A percentile compares a stretch with the other conserved stretches of the same genome.
Conservation (phyloP, 2,329 filamentous ascomycete genomes). For the Pseudopithomyces chartarum region DNA sequence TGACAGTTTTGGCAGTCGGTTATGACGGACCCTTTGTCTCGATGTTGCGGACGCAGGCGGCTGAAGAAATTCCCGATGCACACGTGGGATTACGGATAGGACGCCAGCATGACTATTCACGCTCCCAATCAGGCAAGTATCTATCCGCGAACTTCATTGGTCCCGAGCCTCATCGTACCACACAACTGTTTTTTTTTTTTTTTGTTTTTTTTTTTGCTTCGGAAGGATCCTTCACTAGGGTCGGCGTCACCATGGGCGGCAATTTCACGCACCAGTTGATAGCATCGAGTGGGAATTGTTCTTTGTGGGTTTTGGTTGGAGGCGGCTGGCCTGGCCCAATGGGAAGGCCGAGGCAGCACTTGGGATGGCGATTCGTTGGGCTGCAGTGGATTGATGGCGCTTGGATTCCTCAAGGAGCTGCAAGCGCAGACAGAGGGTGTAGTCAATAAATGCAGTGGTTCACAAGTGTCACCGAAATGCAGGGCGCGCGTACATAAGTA, state of each 20-base stretch:
- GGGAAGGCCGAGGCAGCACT: conserved; percentile 15
- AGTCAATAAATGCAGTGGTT: conserved; percentile 16
- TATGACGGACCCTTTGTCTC: conserved; percentile 25
- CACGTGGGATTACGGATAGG: conserved; percentile 20
- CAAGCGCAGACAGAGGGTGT: conserved; percentile 12
- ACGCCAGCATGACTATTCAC: conserved; percentile 13
- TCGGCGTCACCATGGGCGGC: conserved; percentile 17
- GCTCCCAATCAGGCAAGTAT: conserved; percentile 23
- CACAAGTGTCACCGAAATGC: conserved; percentile 1
- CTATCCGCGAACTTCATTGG: conserved; percentile 9
- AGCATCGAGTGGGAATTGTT: conserved; percentile 18
- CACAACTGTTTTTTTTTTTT: conserved; percentile 1
- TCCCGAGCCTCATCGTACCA: conserved; percentile 6
- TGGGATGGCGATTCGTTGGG: conserved; percentile 8
- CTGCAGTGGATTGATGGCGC: conserved; percentile 15
- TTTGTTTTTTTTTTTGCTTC: not conserved
- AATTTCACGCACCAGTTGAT: conserved; percentile 12
- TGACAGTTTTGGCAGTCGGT: conserved; percentile 20
- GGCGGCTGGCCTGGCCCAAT: conserved; percentile 38
- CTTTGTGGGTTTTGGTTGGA: conserved; percentile 22
- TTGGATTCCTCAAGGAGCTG: conserved; percentile 12
- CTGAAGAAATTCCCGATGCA: conserved; percentile 23
- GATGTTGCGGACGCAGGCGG: conserved; percentile 16
- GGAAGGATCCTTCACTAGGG: not conserved
- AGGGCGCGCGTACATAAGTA: conserved; percentile 8